Conservation (phyloP, 352 stramenopile species). For the Phytophthora kernoviae region DNA sequence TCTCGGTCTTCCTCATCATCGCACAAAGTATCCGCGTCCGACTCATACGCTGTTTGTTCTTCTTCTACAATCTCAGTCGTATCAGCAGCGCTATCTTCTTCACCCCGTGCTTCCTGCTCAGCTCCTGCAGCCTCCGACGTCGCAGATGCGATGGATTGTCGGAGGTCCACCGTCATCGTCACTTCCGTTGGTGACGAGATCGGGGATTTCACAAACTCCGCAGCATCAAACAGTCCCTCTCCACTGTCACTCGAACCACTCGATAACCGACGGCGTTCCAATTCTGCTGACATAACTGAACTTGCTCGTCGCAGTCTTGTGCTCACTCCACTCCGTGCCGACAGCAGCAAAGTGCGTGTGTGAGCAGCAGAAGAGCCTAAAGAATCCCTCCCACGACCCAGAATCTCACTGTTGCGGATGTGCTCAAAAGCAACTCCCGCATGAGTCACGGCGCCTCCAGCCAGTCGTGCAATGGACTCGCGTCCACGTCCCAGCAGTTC, state of each 20-base stretch:
- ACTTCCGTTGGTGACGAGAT: slow-evolving; percentile 26
- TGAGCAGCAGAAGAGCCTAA: slow-evolving; percentile 50
- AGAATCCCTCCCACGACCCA: slow-evolving; percentile 61
- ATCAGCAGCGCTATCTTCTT: slow-evolving; percentile 27
- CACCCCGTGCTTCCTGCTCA: slow-evolving; percentile 20
- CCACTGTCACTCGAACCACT: slow-evolving; percentile 23
- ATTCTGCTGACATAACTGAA: slow-evolving; percentile 43
- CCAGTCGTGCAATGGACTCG: slow-evolving; percentile 47
- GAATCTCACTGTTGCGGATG: slow-evolving; percentile 41
- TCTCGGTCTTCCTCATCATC: slow-evolving; percentile 58
- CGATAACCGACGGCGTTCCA: slow-evolving; percentile 59
- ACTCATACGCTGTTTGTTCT: slow-evolving; percentile 43
- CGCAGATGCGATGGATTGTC: slow-evolving; percentile 17
- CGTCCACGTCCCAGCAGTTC: slow-evolving; percentile 55
- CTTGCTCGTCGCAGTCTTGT: slow-evolving; percentile 50
- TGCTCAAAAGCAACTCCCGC: slow-evolving; percentile 39
- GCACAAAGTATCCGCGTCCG: slow-evolving; percentile 68
- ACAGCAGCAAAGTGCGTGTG: slow-evolving; percentile 50
- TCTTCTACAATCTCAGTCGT: slow-evolving; percentile 15
- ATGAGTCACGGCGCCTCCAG: slow-evolving; percentile 31
- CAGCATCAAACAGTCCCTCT: slow-evolving; percentile 19
- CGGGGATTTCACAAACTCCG: slow-evolving; percentile 26
- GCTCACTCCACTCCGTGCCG: slow-evolving; percentile 49
- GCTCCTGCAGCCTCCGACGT: slow-evolving; percentile 5
- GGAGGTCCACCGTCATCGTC: slow-evolving; percentile 38